Percentiles rank a stretch among this genome's conserved stretches.
Evolutionary conservation across 148 eudicot species (phyloP).

Genomic region (Talinum fruticosum): DNA sequence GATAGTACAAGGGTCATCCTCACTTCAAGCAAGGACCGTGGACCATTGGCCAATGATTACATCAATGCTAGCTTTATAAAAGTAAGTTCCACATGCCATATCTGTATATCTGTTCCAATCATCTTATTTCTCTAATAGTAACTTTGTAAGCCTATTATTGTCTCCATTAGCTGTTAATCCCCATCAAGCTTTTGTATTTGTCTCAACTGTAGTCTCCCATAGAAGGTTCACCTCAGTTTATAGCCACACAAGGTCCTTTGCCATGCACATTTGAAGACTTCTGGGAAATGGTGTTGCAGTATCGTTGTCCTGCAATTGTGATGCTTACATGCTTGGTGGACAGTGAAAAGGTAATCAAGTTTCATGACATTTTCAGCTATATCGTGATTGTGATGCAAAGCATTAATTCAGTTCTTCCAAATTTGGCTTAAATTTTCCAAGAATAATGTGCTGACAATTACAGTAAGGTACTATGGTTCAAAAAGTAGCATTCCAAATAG

Average conservation of each 20-base stretch:
- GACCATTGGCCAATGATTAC: slow-evolving; percentile 73
- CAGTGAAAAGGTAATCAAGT: slow-evolving; percentile 53
- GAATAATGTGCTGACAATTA: neutral
- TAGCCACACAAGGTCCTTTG: slow-evolving; percentile 97
- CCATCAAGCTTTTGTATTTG: slow-evolving; percentile 19
- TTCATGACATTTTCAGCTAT: slow-evolving; percentile 7
- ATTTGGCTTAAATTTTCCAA: neutral
- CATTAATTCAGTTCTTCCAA: neutral
- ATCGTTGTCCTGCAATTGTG: slow-evolving; percentile 73
- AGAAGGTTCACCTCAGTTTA: slow-evolving; percentile 66
- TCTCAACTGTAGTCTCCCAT: slow-evolving; percentile 50
- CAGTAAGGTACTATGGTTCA: neutral
- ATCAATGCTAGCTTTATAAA: slow-evolving; percentile 82
- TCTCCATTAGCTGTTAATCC: neutral
- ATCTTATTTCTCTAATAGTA: neutral
- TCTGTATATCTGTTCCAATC: neutral
- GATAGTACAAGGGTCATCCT: slow-evolving; percentile 75
- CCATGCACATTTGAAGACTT: slow-evolving; percentile 86
- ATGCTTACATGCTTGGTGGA: slow-evolving; percentile 91
- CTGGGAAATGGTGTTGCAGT: slow-evolving; percentile 94
- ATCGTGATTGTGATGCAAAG: neutral
- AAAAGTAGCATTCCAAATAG: too few relatives aligned
- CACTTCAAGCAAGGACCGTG: slow-evolving; percentile 66
- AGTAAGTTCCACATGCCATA: slow-evolving; percentile 31
- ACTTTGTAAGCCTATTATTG: neutral